phyloP scores from a whole-genome alignment of 352 stramenopile species.

The Phytophthora sp. region DNA sequence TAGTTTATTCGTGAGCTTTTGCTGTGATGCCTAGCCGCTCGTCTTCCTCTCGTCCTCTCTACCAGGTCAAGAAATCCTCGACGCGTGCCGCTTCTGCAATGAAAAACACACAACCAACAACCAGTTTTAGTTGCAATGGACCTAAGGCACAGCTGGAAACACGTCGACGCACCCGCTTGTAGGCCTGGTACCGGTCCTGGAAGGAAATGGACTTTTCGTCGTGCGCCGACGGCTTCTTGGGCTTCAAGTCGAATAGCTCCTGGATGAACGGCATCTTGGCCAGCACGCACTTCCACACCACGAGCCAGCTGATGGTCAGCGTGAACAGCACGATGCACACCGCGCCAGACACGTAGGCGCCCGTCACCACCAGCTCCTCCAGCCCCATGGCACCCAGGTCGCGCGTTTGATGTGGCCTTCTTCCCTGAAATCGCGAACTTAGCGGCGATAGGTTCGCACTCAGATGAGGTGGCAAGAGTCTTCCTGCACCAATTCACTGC shows the following conservation, averaged over 20 bases:
- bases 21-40: slow-evolving; percentile 22
- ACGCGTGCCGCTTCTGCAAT: slow-evolving; percentile 53
- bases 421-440: slow-evolving; percentile 31
- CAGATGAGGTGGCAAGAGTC: no score
- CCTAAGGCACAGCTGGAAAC: neutral
- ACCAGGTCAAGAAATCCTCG: slow-evolving; percentile 31
- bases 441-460: slow-evolving; percentile 22
- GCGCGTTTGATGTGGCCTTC: slow-evolving; percentile 3
- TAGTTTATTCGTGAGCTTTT: slow-evolving; percentile 36
- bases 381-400: slow-evolving; percentile 27
- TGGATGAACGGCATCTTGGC: slow-evolving; percentile 86
- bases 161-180: slow-evolving; percentile 51
- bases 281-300: slow-evolving; percentile 87
- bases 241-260: slow-evolving; percentile 86
- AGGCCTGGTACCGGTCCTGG: slow-evolving; percentile 71
- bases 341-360: slow-evolving; percentile 73
- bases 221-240: slow-evolving; percentile 45
- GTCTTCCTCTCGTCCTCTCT: neutral
- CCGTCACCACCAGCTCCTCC: slow-evolving; percentile 62
- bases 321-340: slow-evolving; percentile 87
- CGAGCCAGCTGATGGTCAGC: slow-evolving; percentile 72
- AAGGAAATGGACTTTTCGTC: slow-evolving; percentile 69
- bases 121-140: neutral
- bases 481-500: no score
- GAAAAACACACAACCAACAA: slow-evolving; percentile 18